Conservation (phyloP, 768 basidiomycete species). For the Amanita muscaria region DNA sequence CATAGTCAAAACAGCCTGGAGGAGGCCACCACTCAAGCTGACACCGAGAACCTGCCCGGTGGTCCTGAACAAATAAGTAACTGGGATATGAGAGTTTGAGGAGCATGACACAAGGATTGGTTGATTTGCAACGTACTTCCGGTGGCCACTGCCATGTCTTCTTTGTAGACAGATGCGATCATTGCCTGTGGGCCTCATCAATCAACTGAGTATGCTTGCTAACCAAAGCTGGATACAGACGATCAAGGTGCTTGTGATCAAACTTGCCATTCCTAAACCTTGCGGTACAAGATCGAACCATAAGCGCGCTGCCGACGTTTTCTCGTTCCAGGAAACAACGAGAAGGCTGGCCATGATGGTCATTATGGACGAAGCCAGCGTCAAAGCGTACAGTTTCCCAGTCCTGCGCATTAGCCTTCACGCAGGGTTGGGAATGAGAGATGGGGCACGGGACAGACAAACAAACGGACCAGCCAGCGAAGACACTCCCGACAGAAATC, state of each 20-base stretch:
- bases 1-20: conserved; percentile 69
- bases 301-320: conserved; percentile 50
- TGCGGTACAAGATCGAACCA: conserved; percentile 77
- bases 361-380: conserved; percentile 53
- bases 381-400: conserved; percentile 76
- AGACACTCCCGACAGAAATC: conserved; percentile 76
- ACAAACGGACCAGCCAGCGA: conserved; percentile 68
- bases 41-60: conserved; percentile 96
- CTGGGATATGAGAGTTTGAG: conserved; percentile 28
- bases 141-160: conserved; percentile 83
- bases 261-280: conserved; percentile 76
- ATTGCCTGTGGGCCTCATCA: conserved; percentile 52
- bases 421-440: conserved; percentile 9
- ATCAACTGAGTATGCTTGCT: conserved; percentile 9
- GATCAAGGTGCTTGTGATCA: conserved; percentile 82
- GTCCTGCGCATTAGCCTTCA: conserved; percentile 77
- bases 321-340: conserved; percentile 59
- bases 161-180: conserved; percentile 71
- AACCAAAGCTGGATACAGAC: conserved; percentile 35
- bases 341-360: conserved; percentile 50
- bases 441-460: conserved; percentile 5
- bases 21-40: conserved; percentile 72
- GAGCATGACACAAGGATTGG: conserved; percentile 12
- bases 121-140: conserved; percentile 57
- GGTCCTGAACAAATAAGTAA: conserved; percentile 89